Percentiles rank a stretch among this genome's conserved stretches.
Conservation (phyloP, 176 grass and related monocot species). For the Avena sativa region DNA sequence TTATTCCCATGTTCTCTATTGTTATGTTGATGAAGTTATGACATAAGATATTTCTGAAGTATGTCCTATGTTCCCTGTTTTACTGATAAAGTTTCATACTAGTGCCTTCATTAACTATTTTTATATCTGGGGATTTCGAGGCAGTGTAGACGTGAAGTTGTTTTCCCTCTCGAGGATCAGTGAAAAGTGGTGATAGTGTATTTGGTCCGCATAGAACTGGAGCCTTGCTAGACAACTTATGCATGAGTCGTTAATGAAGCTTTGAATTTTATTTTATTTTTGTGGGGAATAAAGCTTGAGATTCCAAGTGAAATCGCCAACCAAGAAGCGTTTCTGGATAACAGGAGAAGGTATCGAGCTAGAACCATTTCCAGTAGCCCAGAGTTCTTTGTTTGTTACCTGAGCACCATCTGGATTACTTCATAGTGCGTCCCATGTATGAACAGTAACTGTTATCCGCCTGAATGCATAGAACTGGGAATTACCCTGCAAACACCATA, state of each 20-base stretch:
- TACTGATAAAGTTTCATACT: neutral
- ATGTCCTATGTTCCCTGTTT: neutral
- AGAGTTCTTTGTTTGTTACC: slow-evolving; percentile 45
- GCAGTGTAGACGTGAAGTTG: neutral
- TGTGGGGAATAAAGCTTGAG: slow-evolving; percentile 51
- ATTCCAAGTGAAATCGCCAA: slow-evolving; percentile 67
- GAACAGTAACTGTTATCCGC: slow-evolving; percentile 73
- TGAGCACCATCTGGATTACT: slow-evolving; percentile 68
- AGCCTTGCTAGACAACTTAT: neutral
- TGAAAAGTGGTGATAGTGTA: neutral
- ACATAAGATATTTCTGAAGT: neutral
- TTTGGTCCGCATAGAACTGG: neutral
- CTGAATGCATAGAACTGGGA: slow-evolving; percentile 83
- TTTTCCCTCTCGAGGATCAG: neutral
- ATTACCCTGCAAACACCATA: slow-evolving; percentile 64
- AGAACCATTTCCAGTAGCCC: neutral
- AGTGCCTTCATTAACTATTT: neutral
- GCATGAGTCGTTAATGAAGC: slow-evolving; percentile 44
- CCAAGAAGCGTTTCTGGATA: slow-evolving; percentile 66
- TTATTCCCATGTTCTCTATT: neutral
- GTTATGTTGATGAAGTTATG: neutral
- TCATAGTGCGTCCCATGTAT: slow-evolving; percentile 79
- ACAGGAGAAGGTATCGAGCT: slow-evolving; percentile 49
- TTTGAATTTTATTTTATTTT: slow-evolving; percentile 43
- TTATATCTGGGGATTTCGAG: neutral